These are phyloP conservation scores for Zygoascus sp. DNA, from an alignment of 1,139 yeast genomes.

Conservation along the genomic window DNA sequence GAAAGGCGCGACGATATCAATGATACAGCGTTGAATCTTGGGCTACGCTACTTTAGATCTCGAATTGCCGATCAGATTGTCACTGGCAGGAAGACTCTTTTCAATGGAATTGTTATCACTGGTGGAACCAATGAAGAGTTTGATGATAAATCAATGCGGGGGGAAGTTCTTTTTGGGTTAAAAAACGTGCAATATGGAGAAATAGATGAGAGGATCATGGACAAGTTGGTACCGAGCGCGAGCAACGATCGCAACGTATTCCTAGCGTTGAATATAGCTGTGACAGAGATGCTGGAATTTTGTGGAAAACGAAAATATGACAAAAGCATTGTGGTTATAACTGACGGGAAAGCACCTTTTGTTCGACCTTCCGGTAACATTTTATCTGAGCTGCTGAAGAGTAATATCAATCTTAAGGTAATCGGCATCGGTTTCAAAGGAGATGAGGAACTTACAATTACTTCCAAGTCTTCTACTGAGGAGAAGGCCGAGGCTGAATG, in stretches of 20 bases:
- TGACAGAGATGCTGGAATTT: slow-evolving; percentile 31
- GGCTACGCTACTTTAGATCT: slow-evolving; percentile 42
- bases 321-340: slow-evolving; percentile 43
- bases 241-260: slow-evolving; percentile 25
- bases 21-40: slow-evolving; percentile 38
- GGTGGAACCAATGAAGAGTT: background rate
- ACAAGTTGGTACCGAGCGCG: slow-evolving; percentile 3
- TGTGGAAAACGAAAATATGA: slow-evolving; percentile 36
- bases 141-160: slow-evolving; percentile 16
- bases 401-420: slow-evolving; percentile 24
- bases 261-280: slow-evolving; percentile 34
- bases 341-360: slow-evolving; percentile 36
- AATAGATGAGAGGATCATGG: slow-evolving; percentile 7
- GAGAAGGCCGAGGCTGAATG: slow-evolving; percentile 5
- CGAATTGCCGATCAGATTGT: slow-evolving; percentile 43
- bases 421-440: slow-evolving; percentile 36
- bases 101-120: slow-evolving; percentile 6
- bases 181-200: slow-evolving; percentile 16
- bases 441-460: slow-evolving; percentile 18
- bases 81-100: slow-evolving; percentile 7
- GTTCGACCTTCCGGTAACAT: slow-evolving; percentile 21
- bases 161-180: slow-evolving; percentile 10
- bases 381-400: slow-evolving; percentile 18
- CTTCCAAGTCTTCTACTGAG: background rate
- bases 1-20: slow-evolving; percentile 21